Base-by-base conservation (phyloP, 371 early-diverging fungal species). In the Mortierella sp. region DNA sequence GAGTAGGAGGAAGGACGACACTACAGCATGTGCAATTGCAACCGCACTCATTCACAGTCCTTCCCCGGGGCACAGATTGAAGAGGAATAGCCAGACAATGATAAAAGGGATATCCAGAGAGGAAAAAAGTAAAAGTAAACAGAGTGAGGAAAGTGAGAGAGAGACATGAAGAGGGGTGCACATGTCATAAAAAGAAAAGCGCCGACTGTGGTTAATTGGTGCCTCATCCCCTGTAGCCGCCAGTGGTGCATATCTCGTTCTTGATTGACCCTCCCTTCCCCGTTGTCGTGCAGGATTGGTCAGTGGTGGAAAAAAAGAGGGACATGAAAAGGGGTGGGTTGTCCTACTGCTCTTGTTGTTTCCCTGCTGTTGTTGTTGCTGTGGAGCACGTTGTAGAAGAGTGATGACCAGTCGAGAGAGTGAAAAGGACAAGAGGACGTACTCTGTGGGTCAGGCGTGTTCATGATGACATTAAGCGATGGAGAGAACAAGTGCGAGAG, bases 151-250 rank as follows among this genome's bases (percentile, higher is more conserved):
- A 37, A 61, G 31, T 13, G 64, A 37, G 64, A 64, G 37, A 37
- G 34, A 61, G 34, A 5, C 13, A 28, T 4, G 3, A 19, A 50
- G 19, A 50, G 50, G 21, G 24, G 21, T 19, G 64, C 24, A 37
- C 64, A 64, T 34, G 64, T 64, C 64, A 64, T 19, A 19, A 37
- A 34, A 64, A 64, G 37, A 64, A 55, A 64, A 34, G 40, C 64
- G 64, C 64, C 37, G 37, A 64, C 31, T 19, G 8, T 64, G 19
- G 21, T 31, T 37, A 19, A 64, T 64, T 64, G 64, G 64, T 19
- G 6, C 34, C 19, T 61, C 19, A 14, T 34, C 5, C 19, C 34
- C 61, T 19, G 55, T 55, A 3, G 0, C 55, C 14, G 28, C 59
- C 19, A 31, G 28, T 59, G 31, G 59, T 59, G 59, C 31, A 31